Conservation (phyloP, 208 protist genomes). For the Kentomonas sorsogonicus region DNA sequence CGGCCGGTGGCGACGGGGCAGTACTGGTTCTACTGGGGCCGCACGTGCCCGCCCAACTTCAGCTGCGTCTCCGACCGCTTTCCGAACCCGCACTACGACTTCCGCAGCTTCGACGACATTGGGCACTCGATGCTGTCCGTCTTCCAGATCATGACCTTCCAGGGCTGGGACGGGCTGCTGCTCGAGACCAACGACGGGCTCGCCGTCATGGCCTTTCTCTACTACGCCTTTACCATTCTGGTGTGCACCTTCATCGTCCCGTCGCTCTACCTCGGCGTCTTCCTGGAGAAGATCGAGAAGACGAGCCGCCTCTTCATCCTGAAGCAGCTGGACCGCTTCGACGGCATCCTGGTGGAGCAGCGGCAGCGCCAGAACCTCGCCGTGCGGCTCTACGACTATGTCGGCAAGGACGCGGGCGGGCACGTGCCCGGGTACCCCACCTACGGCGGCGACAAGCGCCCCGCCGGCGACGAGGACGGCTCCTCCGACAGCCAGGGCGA, state of each 20-base stretch:
- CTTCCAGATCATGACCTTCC: slow-evolving; percentile 88
- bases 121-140: slow-evolving; percentile 78
- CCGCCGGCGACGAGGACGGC: slow-evolving; percentile 10
- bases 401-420: slow-evolving; percentile 71
- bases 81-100: slow-evolving; percentile 76
- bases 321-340: slow-evolving; percentile 76
- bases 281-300: slow-evolving; percentile 85
- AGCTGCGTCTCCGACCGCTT: slow-evolving; percentile 44
- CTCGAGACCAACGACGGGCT: slow-evolving; percentile 74
- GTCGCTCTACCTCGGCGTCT: slow-evolving; percentile 83
- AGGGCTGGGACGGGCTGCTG: slow-evolving; percentile 85
- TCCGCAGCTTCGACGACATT: slow-evolving; percentile 90
- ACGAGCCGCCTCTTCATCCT: slow-evolving; percentile 66
- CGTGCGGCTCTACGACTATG: slow-evolving; percentile 66
- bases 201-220: slow-evolving; percentile 61
- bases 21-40: slow-evolving; percentile 78
- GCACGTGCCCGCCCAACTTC: slow-evolving; percentile 40
- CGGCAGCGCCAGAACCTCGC: slow-evolving; percentile 50
- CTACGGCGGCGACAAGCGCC: slow-evolving; percentile 17
- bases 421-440: slow-evolving; percentile 46
- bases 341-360: slow-evolving; percentile 75
- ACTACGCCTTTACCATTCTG: slow-evolving; percentile 81
- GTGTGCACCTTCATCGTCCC: slow-evolving; percentile 85
- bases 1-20: slow-evolving; percentile 35
- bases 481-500: slow-evolving; percentile 8